Conservation (phyloP, 495 filamentous ascomycete genomes). For the Aspergillus panamensis region DNA sequence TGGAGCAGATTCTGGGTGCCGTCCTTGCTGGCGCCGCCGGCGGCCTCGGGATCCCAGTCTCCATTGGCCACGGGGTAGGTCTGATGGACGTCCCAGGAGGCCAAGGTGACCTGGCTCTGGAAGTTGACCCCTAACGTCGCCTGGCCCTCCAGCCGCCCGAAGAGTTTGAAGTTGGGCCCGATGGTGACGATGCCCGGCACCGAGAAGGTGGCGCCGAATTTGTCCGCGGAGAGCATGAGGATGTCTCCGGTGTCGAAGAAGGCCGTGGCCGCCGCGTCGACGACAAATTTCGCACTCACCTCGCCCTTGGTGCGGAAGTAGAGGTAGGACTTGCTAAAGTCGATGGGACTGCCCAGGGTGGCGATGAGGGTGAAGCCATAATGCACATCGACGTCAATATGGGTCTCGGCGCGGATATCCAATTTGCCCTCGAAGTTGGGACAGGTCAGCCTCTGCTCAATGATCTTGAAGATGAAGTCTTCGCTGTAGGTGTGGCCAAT, state of each 20-base stretch:
- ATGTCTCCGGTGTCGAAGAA: slow-evolving; percentile 6
- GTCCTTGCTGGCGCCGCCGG: background rate
- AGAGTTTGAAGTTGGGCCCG: slow-evolving; percentile 10
- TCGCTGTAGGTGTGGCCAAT: slow-evolving; percentile 5
- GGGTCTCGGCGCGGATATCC: slow-evolving; percentile 9
- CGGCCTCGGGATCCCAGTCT: background rate
- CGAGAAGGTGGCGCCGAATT: slow-evolving; percentile 10
- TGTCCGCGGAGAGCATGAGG: slow-evolving; percentile 12
- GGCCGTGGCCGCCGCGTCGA: slow-evolving; percentile 4
- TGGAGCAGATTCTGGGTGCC: background rate
- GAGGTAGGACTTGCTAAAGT: slow-evolving; percentile 7
- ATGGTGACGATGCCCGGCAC: slow-evolving; percentile 13
- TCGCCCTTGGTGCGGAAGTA: slow-evolving; percentile 13
- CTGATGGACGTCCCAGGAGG: slow-evolving; percentile 7
- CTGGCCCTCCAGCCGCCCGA: slow-evolving; percentile 4
- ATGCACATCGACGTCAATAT: slow-evolving; percentile 8
- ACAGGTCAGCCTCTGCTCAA: slow-evolving; percentile 9
- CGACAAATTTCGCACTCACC: slow-evolving; percentile 4
- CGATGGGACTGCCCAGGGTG: slow-evolving; percentile 4
- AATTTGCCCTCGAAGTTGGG: slow-evolving; percentile 6
- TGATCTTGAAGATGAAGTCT: slow-evolving; percentile 5
- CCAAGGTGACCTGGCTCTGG: slow-evolving; percentile 5
- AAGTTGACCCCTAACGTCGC: slow-evolving; percentile 8
- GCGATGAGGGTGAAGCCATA: slow-evolving; percentile 9
- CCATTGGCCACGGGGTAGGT: slow-evolving; percentile 5